Conservation (phyloP, 306 rosid species). For the Leucaena leucocephala region DNA sequence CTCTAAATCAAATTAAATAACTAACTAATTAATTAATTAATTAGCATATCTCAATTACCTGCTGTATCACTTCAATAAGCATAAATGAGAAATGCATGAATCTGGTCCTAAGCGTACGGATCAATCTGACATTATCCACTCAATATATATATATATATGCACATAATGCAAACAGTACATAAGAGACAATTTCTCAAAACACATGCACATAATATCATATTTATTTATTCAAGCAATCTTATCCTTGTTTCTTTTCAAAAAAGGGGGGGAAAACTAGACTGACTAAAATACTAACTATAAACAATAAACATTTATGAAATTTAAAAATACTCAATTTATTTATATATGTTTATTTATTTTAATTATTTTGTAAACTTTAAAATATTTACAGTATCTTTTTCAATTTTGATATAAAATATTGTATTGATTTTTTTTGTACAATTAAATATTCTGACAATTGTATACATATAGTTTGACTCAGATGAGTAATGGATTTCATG, state of each 20-base stretch:
- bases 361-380: neutral
- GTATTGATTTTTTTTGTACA: neutral
- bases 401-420: neutral
- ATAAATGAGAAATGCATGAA: too few species aligned
- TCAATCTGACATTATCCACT: too few species aligned
- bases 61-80: too few species aligned
- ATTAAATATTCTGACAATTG: neutral
- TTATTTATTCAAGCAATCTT: neutral
- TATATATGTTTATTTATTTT: neutral
- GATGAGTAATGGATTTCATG: neutral
- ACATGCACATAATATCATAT: neutral
- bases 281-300: neutral
- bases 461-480: neutral
- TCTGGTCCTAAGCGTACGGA: too few species aligned
- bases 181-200: neutral
- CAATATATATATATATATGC: neutral
- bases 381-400: neutral
- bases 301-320: neutral
- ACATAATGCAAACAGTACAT: neutral
- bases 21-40: neutral
- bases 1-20: slow-evolving; percentile 8
- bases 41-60: too few species aligned
- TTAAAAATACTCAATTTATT: neutral
- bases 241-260: neutral
- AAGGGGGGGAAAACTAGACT: neutral